These are phyloP conservation scores for Vigna angularis DNA, from an alignment of 306 rosid species.

Conservation along the genomic window DNA sequence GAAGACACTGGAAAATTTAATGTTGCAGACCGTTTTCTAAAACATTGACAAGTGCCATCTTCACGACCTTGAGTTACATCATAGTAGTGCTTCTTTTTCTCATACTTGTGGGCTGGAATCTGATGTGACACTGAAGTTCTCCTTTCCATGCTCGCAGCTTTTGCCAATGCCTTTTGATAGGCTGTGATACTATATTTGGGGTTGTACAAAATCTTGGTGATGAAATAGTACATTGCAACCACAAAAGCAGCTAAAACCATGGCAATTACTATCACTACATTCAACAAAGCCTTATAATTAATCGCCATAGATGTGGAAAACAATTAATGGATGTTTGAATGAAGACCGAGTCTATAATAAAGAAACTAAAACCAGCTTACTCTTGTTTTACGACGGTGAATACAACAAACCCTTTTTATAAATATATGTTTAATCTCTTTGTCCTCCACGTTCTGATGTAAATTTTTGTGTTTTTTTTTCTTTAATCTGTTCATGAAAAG, in stretches of 20 bases:
- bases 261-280: neutral
- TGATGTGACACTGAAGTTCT: neutral
- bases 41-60: slow-evolving; percentile 3
- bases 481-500: too few species aligned
- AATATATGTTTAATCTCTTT: too few species aligned
- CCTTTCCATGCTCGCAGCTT: neutral
- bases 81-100: neutral
- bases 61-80: neutral
- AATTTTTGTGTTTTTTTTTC: too few species aligned
- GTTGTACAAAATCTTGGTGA: neutral
- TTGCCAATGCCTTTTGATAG: slow-evolving; percentile 15
- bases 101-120: neutral
- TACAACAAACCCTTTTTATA: too few species aligned
- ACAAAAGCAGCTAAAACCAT: neutral
- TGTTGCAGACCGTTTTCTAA: neutral
- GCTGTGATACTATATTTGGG: neutral
- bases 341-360: neutral
- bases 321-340: neutral
- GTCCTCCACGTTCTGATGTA: too few species aligned
- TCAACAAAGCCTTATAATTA: neutral
- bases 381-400: neutral
- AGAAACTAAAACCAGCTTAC: neutral
- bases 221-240: neutral
- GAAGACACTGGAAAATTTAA: neutral
- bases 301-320: neutral